Base-by-base conservation (phyloP, 2,329 filamentous ascomycete species). In the Arthrobotrys iridis region DNA sequence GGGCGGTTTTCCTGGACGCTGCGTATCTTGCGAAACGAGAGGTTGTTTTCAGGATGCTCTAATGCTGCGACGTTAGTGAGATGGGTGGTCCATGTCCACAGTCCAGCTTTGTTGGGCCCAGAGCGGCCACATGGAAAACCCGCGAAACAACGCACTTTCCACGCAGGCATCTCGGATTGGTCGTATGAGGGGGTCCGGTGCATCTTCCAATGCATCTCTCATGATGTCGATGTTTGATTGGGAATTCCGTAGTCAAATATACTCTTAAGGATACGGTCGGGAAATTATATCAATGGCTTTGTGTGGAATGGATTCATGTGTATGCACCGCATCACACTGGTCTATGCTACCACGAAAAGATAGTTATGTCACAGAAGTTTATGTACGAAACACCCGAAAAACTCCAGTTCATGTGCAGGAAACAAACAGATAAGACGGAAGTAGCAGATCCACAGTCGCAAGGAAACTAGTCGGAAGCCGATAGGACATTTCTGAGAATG, bases 71-170 rank as follows among this genome's bases (percentile, higher is more conserved):
- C 30, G 60, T 64, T 52, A 30, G 13, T 43, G 26, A 24, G 40
- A 48, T 63, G 58, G 52, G n/a, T n/a, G n/a, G n/a, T n/a, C n/a
- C n/a, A n/a, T n/a, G n/a, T n/a, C n/a, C n/a, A 22, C 33, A 45
- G 57, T 18, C 10, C 60, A 22, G 13, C 30, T 40, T 45, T 13
- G 50, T 40, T 59, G 52, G 26, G 22, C 57, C 41, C 28, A 41
- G 35, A 52, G 55, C 41, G 41, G 52, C 41, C 52, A 68, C 55
- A 41, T 60, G 43, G 65, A 68, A 68, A 52, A 18, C 65, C 52
- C 65, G 28, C 65, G 52, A 68, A 68, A 60, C 65, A 68, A 68
- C 65, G 65, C 65, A 68, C 50, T 30, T n/a, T 24, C 26, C 48
- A 24, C 15, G 20, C 46, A 13, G 24, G n/a, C n/a, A n/a, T n/a